Base-by-base conservation (phyloP, 2,329 filamentous ascomycete genomes). In the Ceratocystis albifundus region DNA sequence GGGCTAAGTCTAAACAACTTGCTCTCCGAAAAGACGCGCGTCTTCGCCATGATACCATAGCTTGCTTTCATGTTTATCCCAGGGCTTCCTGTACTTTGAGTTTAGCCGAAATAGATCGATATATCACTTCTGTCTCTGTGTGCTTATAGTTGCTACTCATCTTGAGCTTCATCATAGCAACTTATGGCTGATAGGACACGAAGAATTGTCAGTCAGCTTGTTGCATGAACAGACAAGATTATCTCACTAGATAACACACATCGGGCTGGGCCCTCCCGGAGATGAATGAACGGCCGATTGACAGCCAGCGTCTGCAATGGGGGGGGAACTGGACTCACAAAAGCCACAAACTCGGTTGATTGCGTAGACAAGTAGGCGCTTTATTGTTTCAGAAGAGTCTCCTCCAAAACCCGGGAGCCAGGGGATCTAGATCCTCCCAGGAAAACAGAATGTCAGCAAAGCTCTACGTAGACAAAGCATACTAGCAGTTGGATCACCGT, bases 11-110 rank as follows among this genome's bases (percentile, higher is more conserved):
- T 20, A 17, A 41, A 36, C 55, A 41, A 36, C 55, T 4, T 59
- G 55, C 28, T 59, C 28, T 59, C 55, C 55, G 4, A 59, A 59
- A 59, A n/a, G 55, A 59, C 55, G 55, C 55, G 55, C 55, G 55
- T 59, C 55, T 32, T 59, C 6, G n/a, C 36, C 55, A 59, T 59
- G 17, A 36, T 36, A 25, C 7, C 15, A 36, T 59, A 59, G n/a
- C 55, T 12, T 59, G 55, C 28, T 36, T n/a, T 22, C 30, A 10
- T 30, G 17, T 32, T 36, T 5, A 32, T 15, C 25, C 3, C 28
- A 59, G 30, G 30, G 25, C 7, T 59, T 36, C 2, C 55, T n/a
- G 32, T 8, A 32, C n/a, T 59, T 10, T 7, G 28, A 36, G 30
- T 20, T 20, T 36, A 36, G 12, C 55, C 55, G 55, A 59, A n/a